Evolutionary conservation across 371 early-diverging fungal species (phyloP).

Genomic region (Sporodiniella umbellata): DNA sequence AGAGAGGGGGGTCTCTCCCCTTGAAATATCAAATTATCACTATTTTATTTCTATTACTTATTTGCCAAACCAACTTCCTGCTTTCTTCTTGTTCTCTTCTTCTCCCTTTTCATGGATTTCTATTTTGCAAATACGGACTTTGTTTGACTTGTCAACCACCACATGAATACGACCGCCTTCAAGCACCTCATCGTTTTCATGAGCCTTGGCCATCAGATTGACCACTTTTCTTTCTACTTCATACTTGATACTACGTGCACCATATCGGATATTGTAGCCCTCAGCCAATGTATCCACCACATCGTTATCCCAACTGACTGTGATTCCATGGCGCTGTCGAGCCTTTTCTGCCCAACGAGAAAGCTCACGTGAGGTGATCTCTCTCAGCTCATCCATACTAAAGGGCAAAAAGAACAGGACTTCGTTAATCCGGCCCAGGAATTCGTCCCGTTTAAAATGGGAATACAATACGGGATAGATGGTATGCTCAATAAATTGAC

Average conservation of each 20-base stretch:
- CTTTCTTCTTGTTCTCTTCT: slow-evolving; percentile 31
- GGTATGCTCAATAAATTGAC: slow-evolving; percentile 50
- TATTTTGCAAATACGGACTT: slow-evolving; percentile 35
- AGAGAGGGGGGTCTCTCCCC: background rate
- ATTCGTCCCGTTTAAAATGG: slow-evolving; percentile 60
- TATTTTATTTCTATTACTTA: too few relatives aligned
- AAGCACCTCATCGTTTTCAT: slow-evolving; percentile 55
- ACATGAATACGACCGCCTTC: slow-evolving; percentile 48
- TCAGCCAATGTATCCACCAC: slow-evolving; percentile 47
- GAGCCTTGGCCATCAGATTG: slow-evolving; percentile 54
- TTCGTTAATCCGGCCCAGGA: slow-evolving; percentile 61
- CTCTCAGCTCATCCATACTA: slow-evolving; percentile 45
- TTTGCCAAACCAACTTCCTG: slow-evolving; percentile 36
- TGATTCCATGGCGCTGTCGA: slow-evolving; percentile 46
- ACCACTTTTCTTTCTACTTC: slow-evolving; percentile 58
- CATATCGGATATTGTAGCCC: slow-evolving; percentile 59
- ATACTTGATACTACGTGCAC: slow-evolving; percentile 61
- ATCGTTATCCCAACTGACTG: slow-evolving; percentile 51
- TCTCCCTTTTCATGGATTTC: slow-evolving; percentile 39
- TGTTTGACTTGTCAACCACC: slow-evolving; percentile 31
- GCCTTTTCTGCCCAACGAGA: slow-evolving; percentile 55
- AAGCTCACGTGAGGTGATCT: slow-evolving; percentile 49
- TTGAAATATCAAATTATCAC: too few relatives aligned
- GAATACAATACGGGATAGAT: slow-evolving; percentile 58
- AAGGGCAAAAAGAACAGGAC: slow-evolving; percentile 60